Percentiles rank a stretch among this genome's conserved stretches.
These are phyloP conservation scores for Puccinia polysora DNA, from an alignment of 1,284 basidiomycete species.

Conservation along the genomic window DNA sequence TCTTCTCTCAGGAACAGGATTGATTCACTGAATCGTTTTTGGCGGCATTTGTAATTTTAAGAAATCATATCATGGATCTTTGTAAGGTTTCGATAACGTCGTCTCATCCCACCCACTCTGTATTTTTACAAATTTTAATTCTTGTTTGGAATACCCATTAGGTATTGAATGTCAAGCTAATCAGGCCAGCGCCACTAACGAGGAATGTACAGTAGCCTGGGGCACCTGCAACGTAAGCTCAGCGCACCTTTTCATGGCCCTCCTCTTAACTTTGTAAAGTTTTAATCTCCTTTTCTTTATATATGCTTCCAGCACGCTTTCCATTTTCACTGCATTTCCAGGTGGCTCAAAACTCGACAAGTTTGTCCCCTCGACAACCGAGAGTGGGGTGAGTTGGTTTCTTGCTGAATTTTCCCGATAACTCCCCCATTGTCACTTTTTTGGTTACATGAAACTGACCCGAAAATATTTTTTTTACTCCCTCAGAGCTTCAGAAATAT, in stretches of 20 bases:
- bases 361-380: slow-evolving; percentile 97
- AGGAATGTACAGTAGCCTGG: slow-evolving; percentile 99
- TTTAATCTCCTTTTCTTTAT: background rate
- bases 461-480: background rate
- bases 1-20: slow-evolving; percentile 1
- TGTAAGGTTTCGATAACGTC: slow-evolving; percentile 60
- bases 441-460: background rate
- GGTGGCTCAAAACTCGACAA: slow-evolving; percentile 98
- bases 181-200: slow-evolving; percentile 89
- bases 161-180: slow-evolving; percentile 99
- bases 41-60: slow-evolving; percentile 69
- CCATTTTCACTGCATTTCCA: slow-evolving; percentile 99
- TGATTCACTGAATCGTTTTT: background rate
- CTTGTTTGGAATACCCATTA: slow-evolving; percentile 52
- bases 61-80: slow-evolving; percentile 97
- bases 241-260: too few species aligned
- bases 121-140: slow-evolving; percentile 30
- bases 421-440: background rate
- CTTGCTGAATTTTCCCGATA: background rate
- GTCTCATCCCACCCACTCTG: background rate
- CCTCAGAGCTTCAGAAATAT: slow-evolving; percentile 41
- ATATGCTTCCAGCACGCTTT: slow-evolving; percentile 75
- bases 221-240: slow-evolving; percentile 92
- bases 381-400: slow-evolving; percentile 49
- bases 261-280: background rate